Evolutionary conservation across 1,284 basidiomycete species (phyloP).

Genomic region (Veloporphyrellus conicus): DNA sequence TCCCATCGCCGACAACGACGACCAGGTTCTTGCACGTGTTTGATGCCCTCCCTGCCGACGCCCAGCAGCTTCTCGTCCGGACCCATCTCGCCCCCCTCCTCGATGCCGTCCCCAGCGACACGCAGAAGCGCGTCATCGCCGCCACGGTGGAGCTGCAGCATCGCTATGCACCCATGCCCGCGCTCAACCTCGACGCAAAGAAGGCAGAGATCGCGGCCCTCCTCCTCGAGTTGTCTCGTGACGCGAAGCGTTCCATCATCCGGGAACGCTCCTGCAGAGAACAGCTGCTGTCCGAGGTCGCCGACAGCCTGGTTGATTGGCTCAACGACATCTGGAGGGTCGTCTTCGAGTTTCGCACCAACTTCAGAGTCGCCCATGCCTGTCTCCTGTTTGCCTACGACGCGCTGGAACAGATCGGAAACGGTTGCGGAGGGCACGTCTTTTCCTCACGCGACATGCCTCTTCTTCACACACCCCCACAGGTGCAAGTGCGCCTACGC

Average conservation of each 20-base stretch:
- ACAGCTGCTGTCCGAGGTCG: slow-evolving; percentile 51
- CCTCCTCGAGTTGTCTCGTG: slow-evolving; percentile 47
- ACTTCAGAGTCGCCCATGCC: slow-evolving; percentile 50
- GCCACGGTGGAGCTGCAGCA: slow-evolving; percentile 36
- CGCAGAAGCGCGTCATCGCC: slow-evolving; percentile 34
- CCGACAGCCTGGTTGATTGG: slow-evolving; percentile 54
- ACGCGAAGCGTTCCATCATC: slow-evolving; percentile 49
- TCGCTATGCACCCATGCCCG: slow-evolving; percentile 41
- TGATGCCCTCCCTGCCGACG: slow-evolving; percentile 43
- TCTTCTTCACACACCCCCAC: background rate
- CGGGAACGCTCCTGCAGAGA: slow-evolving; percentile 49
- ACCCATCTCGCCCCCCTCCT: slow-evolving; percentile 43
- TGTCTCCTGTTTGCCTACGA: slow-evolving; percentile 51
- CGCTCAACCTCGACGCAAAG: slow-evolving; percentile 49
- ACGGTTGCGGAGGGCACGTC: slow-evolving; percentile 44
- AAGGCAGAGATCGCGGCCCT: slow-evolving; percentile 48
- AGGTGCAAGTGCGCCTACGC: slow-evolving; percentile 34
- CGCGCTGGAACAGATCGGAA: slow-evolving; percentile 43
- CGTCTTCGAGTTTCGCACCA: slow-evolving; percentile 52
- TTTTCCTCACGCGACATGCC: slow-evolving; percentile 4
- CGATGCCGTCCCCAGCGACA: slow-evolving; percentile 34
- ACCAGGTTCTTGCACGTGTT: slow-evolving; percentile 41
- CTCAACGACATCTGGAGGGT: slow-evolving; percentile 57
- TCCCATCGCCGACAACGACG: too few relatives aligned
- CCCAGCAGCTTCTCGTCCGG: slow-evolving; percentile 41